phyloP scores from a whole-genome alignment of 2,329 filamentous ascomycete species.

The Sporothrix phasma region DNA sequence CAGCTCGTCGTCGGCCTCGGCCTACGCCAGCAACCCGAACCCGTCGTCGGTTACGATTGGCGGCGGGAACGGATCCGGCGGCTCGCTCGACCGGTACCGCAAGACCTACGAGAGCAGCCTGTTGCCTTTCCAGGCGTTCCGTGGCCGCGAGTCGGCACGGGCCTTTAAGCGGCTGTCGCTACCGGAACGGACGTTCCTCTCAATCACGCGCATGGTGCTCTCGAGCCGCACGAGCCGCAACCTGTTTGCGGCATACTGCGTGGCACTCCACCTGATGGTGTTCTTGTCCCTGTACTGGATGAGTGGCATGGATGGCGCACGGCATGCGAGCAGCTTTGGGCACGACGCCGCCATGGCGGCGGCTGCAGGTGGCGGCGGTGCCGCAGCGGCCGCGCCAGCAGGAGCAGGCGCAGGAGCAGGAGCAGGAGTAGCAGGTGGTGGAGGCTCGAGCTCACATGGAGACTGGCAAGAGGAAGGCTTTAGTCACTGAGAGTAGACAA shows the following conservation, averaged over 20 bases:
- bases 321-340: slow-evolving; percentile 48
- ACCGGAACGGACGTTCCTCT: slow-evolving; percentile 82
- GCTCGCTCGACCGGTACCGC: slow-evolving; percentile 73
- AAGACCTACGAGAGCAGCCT: slow-evolving; percentile 92
- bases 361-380: slow-evolving; percentile 29
- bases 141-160: slow-evolving; percentile 81
- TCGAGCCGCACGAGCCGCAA: slow-evolving; percentile 86
- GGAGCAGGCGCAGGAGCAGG: slow-evolving; percentile 27
- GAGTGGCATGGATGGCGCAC: slow-evolving; percentile 56
- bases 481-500: slow-evolving; percentile 27
- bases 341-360: slow-evolving; percentile 36
- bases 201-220: slow-evolving; percentile 80
- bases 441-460: slow-evolving; percentile 30
- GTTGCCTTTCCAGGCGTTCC: slow-evolving; percentile 90
- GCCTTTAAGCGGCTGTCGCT: slow-evolving; percentile 90
- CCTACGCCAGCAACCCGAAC: slow-evolving; percentile 59
- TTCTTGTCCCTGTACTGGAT: slow-evolving; percentile 82
- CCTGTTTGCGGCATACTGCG: slow-evolving; percentile 83
- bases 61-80: slow-evolving; percentile 49
- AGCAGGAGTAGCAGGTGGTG: slow-evolving; percentile 23
- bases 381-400: slow-evolving; percentile 22
- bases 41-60: slow-evolving; percentile 55
- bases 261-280: slow-evolving; percentile 78
- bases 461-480: slow-evolving; percentile 58
- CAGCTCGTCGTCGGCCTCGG: slow-evolving; percentile 56